Percentiles rank a stretch among this genome's conserved stretches.
These are phyloP conservation scores for Colletotrichum tropicicola DNA, from an alignment of 2,329 filamentous ascomycete species.

Conservation along the genomic window DNA sequence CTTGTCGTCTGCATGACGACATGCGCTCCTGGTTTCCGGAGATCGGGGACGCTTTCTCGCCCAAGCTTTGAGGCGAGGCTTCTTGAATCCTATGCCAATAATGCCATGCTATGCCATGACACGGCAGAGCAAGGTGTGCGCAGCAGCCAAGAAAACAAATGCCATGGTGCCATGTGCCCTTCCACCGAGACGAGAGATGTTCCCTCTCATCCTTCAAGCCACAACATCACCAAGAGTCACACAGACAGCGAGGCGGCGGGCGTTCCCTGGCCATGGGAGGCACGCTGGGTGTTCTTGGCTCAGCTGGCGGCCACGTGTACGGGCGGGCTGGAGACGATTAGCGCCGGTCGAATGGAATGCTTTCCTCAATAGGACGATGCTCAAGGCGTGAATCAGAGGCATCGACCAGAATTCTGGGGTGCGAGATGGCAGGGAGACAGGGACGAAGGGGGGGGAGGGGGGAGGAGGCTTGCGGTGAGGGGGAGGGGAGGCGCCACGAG, in stretches of 20 bases:
- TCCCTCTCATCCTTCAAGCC: conserved; percentile 8
- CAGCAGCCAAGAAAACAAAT: conserved; percentile 19
- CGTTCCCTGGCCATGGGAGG: not conserved
- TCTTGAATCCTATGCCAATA: not conserved
- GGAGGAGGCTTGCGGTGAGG: not conserved
- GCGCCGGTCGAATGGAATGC: conserved; percentile 29
- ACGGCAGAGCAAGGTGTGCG: conserved; percentile 2
- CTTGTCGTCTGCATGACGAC: not conserved
- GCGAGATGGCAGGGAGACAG: not conserved
- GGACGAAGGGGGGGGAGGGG: not conserved
- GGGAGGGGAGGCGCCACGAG: conserved; percentile 4
- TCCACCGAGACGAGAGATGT: conserved; percentile 10
- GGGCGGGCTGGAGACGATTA: conserved; percentile 12
- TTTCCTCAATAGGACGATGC: not conserved
- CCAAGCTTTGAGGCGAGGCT: not conserved
- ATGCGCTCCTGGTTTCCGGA: not conserved
- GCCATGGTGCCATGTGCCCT: conserved; percentile 24
- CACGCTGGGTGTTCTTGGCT: conserved; percentile 10
- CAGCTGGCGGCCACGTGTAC: conserved; percentile 27
- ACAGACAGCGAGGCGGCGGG: not conserved
- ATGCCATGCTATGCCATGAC: not conserved
- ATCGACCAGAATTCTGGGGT: not conserved
- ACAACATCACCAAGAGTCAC: conserved; percentile 2
- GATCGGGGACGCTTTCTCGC: not conserved
- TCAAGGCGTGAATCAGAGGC: not conserved